Percentiles rank a stretch among this genome's conserved stretches.
Conservation (phyloP, 2,329 filamentous ascomycete species). For the Fusarium zealandicum region DNA sequence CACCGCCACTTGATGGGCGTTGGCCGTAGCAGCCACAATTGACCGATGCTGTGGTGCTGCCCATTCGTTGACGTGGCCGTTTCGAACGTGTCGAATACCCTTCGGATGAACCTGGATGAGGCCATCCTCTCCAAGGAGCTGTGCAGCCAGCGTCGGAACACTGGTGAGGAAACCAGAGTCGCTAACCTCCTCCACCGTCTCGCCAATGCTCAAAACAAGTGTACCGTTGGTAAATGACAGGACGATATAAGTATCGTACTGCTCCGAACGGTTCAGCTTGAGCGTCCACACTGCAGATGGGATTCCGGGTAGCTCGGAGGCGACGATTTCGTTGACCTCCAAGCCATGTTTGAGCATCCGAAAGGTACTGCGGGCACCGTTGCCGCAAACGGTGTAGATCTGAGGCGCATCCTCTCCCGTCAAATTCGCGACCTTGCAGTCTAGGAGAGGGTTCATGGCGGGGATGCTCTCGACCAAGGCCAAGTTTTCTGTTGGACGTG, state of each 20-base stretch:
- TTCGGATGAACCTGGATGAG: conserved; percentile 96
- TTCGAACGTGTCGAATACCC: conserved; percentile 87
- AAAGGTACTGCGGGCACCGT: conserved; percentile 87
- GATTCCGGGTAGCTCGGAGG: conserved; percentile 87
- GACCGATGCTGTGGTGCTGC: conserved; percentile 90
- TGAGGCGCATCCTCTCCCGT: conserved; percentile 94
- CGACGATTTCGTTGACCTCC: conserved; percentile 94
- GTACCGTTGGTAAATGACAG: conserved; percentile 91
- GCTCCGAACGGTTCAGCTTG: conserved; percentile 80
- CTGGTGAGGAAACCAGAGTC: conserved; percentile 91
- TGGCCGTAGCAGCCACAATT: conserved; percentile 93
- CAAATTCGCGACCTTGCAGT: conserved; percentile 90
- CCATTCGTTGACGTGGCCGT: conserved; percentile 88
- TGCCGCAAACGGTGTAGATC: conserved; percentile 91
- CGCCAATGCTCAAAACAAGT: conserved; percentile 91
- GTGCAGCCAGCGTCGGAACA: conserved; percentile 88
- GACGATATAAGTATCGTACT: conserved; percentile 95
- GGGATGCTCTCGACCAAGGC: conserved; percentile 84
- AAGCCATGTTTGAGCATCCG: conserved; percentile 91
- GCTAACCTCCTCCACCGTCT: conserved; percentile 94
- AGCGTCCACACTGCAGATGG: conserved; percentile 95
- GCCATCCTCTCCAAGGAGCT: conserved; percentile 92
- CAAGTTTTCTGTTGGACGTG: conserved; percentile 80
- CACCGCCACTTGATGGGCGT: conserved; percentile 90
- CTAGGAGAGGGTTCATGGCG: conserved; percentile 89